phyloP scores from a whole-genome alignment of 192 early-diverging fungal genomes.

The Backusella westeae region DNA sequence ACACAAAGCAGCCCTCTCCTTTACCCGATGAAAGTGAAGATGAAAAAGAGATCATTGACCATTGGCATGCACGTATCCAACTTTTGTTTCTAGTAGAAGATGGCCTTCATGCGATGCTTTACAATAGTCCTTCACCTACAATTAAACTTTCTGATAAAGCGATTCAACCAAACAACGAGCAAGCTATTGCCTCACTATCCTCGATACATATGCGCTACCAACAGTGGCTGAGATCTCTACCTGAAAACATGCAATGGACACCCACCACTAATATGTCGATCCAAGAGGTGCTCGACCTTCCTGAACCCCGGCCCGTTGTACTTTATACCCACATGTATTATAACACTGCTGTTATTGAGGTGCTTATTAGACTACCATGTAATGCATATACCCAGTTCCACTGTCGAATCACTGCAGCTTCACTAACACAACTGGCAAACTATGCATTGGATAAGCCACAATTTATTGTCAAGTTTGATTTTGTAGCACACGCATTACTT shows the following conservation, averaged over 20 bases:
- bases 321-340: conserved; percentile 7
- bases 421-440: conserved; percentile 6
- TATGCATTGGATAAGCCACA: not conserved
- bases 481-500: not conserved
- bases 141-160: not conserved
- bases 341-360: not conserved
- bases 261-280: not conserved
- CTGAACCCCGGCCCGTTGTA: not conserved
- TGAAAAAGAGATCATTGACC: not conserved
- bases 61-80: conserved; percentile 11
- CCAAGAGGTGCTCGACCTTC: not conserved
- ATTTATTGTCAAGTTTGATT: conserved; percentile 11
- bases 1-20: not conserved
- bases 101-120: conserved; percentile 1
- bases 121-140: not conserved
- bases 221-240: conserved; percentile 4
- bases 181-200: not conserved
- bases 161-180: not conserved
- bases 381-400: not conserved
- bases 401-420: not conserved
- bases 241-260: conserved; percentile 9
- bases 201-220: not conserved
- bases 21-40: not conserved
- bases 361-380: not conserved
- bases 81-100: conserved; percentile 10